Conservation (phyloP, 805 yeast genomes). For the Schwanniomyces pseudopolymorphus region DNA sequence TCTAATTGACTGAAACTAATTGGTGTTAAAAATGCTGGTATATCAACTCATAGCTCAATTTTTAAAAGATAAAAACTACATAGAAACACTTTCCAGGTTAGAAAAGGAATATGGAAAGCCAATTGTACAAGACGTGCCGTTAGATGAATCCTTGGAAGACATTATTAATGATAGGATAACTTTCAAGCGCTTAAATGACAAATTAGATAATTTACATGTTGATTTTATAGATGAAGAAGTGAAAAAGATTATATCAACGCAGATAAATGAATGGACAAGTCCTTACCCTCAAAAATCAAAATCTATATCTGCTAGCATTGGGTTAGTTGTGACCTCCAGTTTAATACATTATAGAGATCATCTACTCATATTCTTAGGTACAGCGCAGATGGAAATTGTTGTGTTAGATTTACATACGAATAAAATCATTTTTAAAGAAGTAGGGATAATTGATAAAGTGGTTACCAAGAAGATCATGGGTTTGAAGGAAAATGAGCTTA, state of each 20-base stretch:
- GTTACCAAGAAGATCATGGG: conserved; percentile 38
- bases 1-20: neutral
- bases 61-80: conserved; percentile 48
- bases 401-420: conserved; percentile 15
- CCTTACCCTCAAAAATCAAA: conserved; percentile 26
- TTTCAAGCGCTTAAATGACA: conserved; percentile 17
- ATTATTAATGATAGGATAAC: conserved; percentile 39
- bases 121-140: conserved; percentile 16
- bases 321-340: conserved; percentile 22
- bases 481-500: conserved; percentile 21
- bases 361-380: conserved; percentile 13
- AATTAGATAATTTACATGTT: conserved; percentile 5
- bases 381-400: conserved; percentile 17
- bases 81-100: conserved; percentile 47
- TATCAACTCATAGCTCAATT: conserved; percentile 56
- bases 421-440: conserved; percentile 17
- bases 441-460: conserved; percentile 16
- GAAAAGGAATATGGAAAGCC: conserved; percentile 45
- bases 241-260: conserved; percentile 6
- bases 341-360: conserved; percentile 10
- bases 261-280: conserved; percentile 27
- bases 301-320: conserved; percentile 12
- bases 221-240: conserved; percentile 11
- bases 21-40: conserved; percentile 13
- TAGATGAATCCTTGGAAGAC: conserved; percentile 37